A percentile compares a stretch with the other conserved stretches of the same genome.
Evolutionary conservation across 1,284 basidiomycete species (phyloP).

Genomic region (Neonothopanus nambi): DNA sequence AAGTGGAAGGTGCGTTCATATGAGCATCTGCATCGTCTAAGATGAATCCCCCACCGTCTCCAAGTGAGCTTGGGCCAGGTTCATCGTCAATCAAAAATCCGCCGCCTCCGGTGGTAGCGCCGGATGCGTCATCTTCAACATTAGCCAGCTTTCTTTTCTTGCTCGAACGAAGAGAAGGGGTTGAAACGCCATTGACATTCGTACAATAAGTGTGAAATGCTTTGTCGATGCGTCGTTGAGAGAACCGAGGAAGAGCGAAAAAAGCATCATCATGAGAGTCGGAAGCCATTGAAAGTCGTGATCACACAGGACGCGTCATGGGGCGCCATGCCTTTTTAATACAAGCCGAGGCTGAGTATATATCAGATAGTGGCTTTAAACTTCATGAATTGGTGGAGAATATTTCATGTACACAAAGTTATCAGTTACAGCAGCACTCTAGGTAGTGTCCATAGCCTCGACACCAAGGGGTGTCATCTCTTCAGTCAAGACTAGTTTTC

Average conservation of each 20-base stretch:
- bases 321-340: too few relatives aligned
- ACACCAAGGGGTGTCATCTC: conserved; percentile 54
- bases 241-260: conserved; percentile 7
- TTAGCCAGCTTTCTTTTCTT: conserved; percentile 6
- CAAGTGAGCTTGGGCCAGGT: not conserved
- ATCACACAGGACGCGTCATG: too few relatives aligned
- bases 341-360: too few relatives aligned
- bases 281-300: not conserved
- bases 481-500: conserved; percentile 73
- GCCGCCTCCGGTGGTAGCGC: conserved; percentile 2
- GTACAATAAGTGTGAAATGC: conserved; percentile 5
- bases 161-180: not conserved
- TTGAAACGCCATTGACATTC: not conserved
- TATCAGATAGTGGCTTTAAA: too few relatives aligned
- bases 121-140: not conserved
- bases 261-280: conserved; percentile 9
- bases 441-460: conserved; percentile 79
- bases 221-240: conserved; percentile 15
- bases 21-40: not conserved
- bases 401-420: too few relatives aligned
- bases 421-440: conserved; percentile 17
- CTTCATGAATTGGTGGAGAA: too few relatives aligned
- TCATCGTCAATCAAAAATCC: conserved; percentile 4
- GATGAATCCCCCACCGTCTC: conserved; percentile 8
- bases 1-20: not conserved